Evolutionary conservation across 208 protist species (phyloP), one percentile per base, ranked within the genome.

Genomic region (Acanthamoeba triangularis): DNA sequence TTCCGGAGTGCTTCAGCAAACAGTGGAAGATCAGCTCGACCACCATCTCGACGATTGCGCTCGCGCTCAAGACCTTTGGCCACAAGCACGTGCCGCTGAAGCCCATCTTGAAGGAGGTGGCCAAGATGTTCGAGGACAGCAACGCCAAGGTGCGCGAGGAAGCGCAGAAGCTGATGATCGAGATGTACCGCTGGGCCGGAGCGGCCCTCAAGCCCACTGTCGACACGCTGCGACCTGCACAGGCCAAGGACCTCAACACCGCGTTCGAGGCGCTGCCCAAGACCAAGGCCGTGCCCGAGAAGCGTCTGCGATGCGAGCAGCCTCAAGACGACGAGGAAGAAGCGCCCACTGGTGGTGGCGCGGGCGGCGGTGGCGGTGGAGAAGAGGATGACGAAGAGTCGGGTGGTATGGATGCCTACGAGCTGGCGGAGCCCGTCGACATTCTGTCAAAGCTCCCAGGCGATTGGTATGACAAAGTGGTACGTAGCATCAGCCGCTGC

Each of bases 401-500:
- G 2, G 76, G 44, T 3, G 90, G 82, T 13, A 59, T 93, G 37
- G 96, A 97, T 63, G 49, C 95, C 33, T 96, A 93, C 59, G 88
- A 91, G 8, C 61, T 97, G 47, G 37, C 69, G 10, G 96, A 97
- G 30, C 84, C 95, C 33, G 85, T 95, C 1, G 80, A 97, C 33
- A 90, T 96, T 18, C 78, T 96, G 8, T 63, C 67, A 28, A 84
- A 96, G 41, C 13, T 97, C 10, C 72, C 91, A 20, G 30, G 20
- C 25, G 67, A 35, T 33, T 93, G 95, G 63, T 93, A 69, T 74
- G 91, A 96, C 16, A 54, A 67, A 59, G 63, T 95, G 30, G 95
- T 96, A 92, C 30, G 95, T 93, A 13, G 8, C 56, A 13, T 49
- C 44, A 47, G 44, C 3, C 5, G 3, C 44, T 47, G 44, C 44